These are phyloP conservation scores for Globisporangium camurandrum DNA, from an alignment of 352 stramenopile species.

Conservation along the genomic window DNA sequence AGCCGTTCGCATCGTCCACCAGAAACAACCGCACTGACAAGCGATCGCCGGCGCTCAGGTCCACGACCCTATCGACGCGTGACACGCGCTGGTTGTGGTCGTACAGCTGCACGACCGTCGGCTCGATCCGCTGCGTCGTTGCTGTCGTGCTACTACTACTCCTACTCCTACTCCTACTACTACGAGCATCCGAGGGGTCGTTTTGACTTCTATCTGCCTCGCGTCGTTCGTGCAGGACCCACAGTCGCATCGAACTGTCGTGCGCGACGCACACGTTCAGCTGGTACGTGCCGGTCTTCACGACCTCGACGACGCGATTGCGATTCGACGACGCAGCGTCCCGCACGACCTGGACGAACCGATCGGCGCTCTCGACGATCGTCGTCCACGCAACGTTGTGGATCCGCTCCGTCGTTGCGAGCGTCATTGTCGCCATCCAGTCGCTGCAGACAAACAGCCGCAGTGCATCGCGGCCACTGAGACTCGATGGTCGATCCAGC, in stretches of 20 bases:
- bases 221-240: constrained; percentile 10
- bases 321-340: background rate
- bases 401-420: no score
- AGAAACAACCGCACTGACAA: constrained; percentile 19
- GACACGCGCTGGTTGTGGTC: constrained; percentile 35
- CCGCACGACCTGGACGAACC: constrained; percentile 3
- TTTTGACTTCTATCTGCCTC: background rate
- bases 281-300: constrained; percentile 32
- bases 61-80: constrained; percentile 21
- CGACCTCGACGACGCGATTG: constrained; percentile 11
- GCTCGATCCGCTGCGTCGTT: constrained; percentile 7
- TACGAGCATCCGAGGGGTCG: no score
- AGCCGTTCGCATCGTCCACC: background rate
- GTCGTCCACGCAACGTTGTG: constrained; percentile 13
- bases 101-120: constrained; percentile 29
- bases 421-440: constrained; percentile 20
- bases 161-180: background rate
- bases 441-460: constrained; percentile 18
- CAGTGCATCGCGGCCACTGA: constrained; percentile 12
- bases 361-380: background rate
- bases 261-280: constrained; percentile 34
- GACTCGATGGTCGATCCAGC: background rate
- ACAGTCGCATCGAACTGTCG: constrained; percentile 18
- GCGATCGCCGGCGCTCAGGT: constrained; percentile 21
- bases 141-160: background rate